Evolutionary conservation across 139 green algal species (phyloP), one percentile per base, ranked within the genome.

Genomic region (Monoraphidium neglectum): DNA sequence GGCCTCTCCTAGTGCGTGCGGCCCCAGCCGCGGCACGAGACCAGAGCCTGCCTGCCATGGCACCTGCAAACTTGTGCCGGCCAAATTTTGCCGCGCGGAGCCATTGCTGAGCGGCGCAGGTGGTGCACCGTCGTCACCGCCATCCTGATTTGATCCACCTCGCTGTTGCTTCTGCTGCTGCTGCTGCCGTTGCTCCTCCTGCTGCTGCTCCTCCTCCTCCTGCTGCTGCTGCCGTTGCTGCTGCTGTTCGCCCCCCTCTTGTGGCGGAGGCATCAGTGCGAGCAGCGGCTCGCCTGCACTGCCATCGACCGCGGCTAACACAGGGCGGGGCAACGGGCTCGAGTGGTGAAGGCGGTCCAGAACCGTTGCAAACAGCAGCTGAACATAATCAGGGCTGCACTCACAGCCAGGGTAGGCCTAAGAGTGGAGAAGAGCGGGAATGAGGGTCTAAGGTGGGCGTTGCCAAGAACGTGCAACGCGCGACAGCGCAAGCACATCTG

Each of bases 381-480:
- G 73, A 2, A 36, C 63, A 35, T 79, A 79, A 38, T 79, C 73
- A 32, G 35, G 24, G 49, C 49, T 79, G 73, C 59, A 62, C 62
- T 79, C 63, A 23, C 35, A 65, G 49, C 73, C 73, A n/a, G 36
- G 35, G 46, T 79, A 79, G 12, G 73, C 73, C 73, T 79, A n/a
- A n/a, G n/a, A n/a, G n/a, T n/a, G 72, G 59, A 49, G 24, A 23
- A 49, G 37, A 2, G 60, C 4, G 30, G 8, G 43, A 8, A 12
- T 8, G 43, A 8, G 43, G 8, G 43, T 51, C 12, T 8, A n/a
- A n/a, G n/a, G n/a, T n/a, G n/a, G n/a, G n/a, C n/a, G n/a, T n/a
- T n/a, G n/a, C n/a, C n/a, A n/a, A n/a, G n/a, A n/a, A n/a, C n/a
- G n/a, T n/a, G n/a, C n/a, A n/a, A 33, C 56, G 21, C 3, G 53